Percentiles rank a stretch among this genome's conserved stretches.
Evolutionary conservation across 225 moss, liverwort and hornwort genomes (phyloP).

Genomic region (Asterella californica): DNA sequence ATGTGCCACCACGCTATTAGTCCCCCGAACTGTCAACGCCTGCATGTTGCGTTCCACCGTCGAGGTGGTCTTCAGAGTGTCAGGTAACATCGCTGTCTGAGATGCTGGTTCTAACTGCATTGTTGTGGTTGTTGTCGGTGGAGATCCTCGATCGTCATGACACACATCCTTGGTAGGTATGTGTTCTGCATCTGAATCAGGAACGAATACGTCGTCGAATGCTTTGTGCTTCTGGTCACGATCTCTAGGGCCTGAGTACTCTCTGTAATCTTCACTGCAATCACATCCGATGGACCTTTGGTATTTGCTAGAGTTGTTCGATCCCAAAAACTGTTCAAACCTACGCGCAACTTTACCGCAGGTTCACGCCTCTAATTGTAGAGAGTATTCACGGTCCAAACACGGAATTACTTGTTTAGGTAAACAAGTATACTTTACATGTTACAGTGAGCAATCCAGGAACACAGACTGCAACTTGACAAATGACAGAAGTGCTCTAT

Average conservation of each 20-base stretch:
- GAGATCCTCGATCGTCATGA: conserved; percentile 53
- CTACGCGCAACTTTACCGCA: neutral
- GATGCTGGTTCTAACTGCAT: neutral
- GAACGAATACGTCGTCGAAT: conserved; percentile 40
- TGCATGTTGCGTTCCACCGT: conserved; percentile 42
- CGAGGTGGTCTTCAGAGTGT: conserved; percentile 42
- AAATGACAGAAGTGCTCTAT: neutral
- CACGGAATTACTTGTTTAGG: neutral
- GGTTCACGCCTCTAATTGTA: neutral
- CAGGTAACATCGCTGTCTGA: neutral
- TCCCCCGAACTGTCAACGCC: conserved; percentile 46
- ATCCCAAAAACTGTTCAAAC: neutral
- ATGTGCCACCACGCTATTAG: conserved; percentile 55
- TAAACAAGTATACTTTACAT: too few species aligned
- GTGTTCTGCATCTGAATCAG: conserved; percentile 46
- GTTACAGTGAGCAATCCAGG: too few species aligned
- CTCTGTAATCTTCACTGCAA: conserved; percentile 4
- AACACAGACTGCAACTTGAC: too few species aligned
- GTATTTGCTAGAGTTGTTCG: neutral
- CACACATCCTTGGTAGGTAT: conserved; percentile 40
- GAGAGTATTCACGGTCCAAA: neutral
- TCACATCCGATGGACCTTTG: neutral
- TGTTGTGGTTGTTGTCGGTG: conserved; percentile 11
- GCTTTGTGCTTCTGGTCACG: conserved; percentile 20
- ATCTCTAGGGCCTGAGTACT: neutral